These are phyloP conservation scores for Pythium plurisporium DNA, from an alignment of 352 stramenopile genomes.

Conservation along the genomic window DNA sequence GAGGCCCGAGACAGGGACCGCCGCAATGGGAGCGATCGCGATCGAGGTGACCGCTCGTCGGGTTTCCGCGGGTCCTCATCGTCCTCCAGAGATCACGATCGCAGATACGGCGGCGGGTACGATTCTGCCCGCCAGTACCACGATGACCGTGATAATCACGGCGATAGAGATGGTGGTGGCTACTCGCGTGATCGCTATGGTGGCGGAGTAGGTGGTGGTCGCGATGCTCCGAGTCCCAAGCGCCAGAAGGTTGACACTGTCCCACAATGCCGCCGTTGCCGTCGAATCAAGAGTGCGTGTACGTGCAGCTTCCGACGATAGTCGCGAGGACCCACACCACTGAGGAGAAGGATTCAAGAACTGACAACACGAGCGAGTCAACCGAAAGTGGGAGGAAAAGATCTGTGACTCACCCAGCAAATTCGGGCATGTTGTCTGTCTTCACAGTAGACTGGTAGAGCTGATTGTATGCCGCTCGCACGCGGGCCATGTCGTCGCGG, in stretches of 20 bases:
- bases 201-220: not conserved
- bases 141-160: constrained; percentile 4
- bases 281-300: constrained; percentile 29
- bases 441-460: constrained; percentile 3
- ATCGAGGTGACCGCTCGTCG: constrained; percentile 13
- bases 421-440: not conserved
- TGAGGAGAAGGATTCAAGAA: too few species aligned
- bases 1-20: constrained; percentile 25
- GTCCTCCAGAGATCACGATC: constrained; percentile 18
- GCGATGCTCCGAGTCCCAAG: constrained; percentile 25
- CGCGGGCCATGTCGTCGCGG: constrained; percentile 17
- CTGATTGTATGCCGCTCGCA: constrained; percentile 19
- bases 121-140: constrained; percentile 1
- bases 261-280: constrained; percentile 30
- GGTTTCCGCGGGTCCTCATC: constrained; percentile 13
- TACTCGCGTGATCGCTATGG: constrained; percentile 10
- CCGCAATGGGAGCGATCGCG: constrained; percentile 25
- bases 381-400: not conserved
- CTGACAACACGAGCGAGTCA: not conserved
- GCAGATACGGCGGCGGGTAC: constrained; percentile 21
- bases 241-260: constrained; percentile 23
- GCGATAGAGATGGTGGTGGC: constrained; percentile 4
- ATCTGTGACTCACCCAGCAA: not conserved
- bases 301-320: constrained; percentile 30
- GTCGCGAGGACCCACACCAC: not conserved